These are phyloP conservation scores for Colletotrichum siamense DNA, from an alignment of 2,329 filamentous ascomycete genomes.

Conservation along the genomic window DNA sequence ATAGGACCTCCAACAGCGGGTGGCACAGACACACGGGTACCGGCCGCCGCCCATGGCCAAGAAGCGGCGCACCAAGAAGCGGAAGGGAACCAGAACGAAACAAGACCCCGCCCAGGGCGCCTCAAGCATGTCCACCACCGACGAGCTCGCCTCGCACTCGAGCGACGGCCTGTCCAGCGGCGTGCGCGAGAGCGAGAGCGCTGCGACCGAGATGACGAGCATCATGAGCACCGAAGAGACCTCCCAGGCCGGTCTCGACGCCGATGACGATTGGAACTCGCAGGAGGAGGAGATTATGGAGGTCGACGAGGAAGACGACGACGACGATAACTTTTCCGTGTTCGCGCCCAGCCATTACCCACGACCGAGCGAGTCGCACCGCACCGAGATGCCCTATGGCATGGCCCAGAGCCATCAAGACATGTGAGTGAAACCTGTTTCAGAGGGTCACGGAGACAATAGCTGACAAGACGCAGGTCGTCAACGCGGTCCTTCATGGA, in stretches of 20 bases:
- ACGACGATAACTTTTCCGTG: conserved; percentile 46
- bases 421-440: conserved; percentile 40
- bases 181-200: conserved; percentile 35
- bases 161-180: conserved; percentile 38
- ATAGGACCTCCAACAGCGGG: conserved; percentile 10
- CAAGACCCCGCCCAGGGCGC: conserved; percentile 19
- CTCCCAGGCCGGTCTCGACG: conserved; percentile 25
- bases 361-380: conserved; percentile 36
- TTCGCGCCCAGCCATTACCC: conserved; percentile 49
- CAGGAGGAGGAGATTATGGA: conserved; percentile 25
- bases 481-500: conserved; percentile 56
- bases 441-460: conserved; percentile 14
- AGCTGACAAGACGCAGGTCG: conserved; percentile 32
- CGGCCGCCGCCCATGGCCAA: conserved; percentile 38
- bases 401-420: conserved; percentile 37
- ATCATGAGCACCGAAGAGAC: conserved; percentile 39
- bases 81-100: conserved; percentile 28
- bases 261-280: conserved; percentile 23
- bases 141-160: conserved; percentile 35
- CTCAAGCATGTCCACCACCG: conserved; percentile 35
- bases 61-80: conserved; percentile 34
- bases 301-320: conserved; percentile 35
- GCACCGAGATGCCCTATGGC: conserved; percentile 37
- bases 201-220: conserved; percentile 42
- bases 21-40: conserved; percentile 19